phyloP scores from a whole-genome alignment of 169 alveolate genomes.

The Cryptosporidium bovis region DNA sequence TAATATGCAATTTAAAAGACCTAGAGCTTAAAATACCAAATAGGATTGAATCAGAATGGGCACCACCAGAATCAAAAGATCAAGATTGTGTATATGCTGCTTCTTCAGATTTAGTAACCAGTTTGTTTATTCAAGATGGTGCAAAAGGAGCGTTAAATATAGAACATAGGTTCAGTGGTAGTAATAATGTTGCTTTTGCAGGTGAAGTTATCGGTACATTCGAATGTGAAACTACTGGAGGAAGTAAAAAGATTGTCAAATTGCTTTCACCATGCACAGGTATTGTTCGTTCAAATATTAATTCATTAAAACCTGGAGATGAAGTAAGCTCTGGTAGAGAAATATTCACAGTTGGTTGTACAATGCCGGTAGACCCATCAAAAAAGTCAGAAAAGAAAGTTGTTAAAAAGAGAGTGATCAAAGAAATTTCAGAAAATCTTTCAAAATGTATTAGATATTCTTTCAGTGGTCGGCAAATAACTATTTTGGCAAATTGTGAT shows the following conservation, averaged over 20 bases:
- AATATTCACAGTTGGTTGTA: no score
- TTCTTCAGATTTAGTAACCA: neutral
- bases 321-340: neutral
- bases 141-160: neutral
- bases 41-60: neutral
- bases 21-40: neutral
- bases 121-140: neutral
- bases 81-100: neutral
- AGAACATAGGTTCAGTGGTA: neutral
- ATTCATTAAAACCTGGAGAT: neutral
- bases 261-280: conserved; percentile 40
- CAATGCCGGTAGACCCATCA: no score
- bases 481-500: no score
- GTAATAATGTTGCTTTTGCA: conserved; percentile 13
- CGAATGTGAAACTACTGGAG: neutral
- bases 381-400: no score
- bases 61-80: neutral
- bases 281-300: conserved; percentile 4
- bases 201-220: conserved; percentile 9
- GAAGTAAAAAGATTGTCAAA: neutral
- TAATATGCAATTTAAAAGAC: conserved; percentile 20
- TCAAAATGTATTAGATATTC: no score
- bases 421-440: no score
- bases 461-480: no score
- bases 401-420: no score